These are phyloP conservation scores for Madurella mycetomatis DNA, from an alignment of 2,329 filamentous ascomycete species.

Conservation along the genomic window DNA sequence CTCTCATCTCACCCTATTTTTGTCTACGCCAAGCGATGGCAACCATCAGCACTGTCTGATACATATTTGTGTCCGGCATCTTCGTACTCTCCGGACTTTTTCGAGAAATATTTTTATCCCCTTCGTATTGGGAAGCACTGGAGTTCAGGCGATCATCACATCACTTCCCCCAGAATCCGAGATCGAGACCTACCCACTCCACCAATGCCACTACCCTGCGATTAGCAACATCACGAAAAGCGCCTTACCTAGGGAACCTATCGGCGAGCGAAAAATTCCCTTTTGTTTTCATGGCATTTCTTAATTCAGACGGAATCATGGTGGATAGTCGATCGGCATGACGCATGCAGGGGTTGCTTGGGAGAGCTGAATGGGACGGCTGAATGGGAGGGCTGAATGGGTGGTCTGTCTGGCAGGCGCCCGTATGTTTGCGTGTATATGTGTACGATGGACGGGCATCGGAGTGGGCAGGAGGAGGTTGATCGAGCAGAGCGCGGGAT, in stretches of 20 bases:
- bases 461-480: neutral
- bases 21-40: neutral
- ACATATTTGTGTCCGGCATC: neutral
- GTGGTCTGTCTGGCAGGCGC: neutral
- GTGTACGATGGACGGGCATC: neutral
- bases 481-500: neutral
- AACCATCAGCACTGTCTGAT: neutral
- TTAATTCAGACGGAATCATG: neutral
- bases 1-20: neutral
- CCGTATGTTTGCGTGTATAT: neutral
- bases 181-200: neutral
- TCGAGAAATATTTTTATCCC: slow-evolving; percentile 4
- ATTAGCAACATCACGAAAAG: neutral
- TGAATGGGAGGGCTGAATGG: no score
- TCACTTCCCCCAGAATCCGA: neutral
- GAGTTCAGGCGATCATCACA: slow-evolving; percentile 7
- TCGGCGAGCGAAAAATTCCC: neutral
- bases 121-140: slow-evolving; percentile 2
- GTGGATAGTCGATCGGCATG: neutral
- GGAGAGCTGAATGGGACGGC: neutral
- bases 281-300: neutral
- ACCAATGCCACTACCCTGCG: neutral
- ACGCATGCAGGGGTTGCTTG: neutral
- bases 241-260: neutral
- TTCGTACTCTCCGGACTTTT: neutral